Base-by-base conservation (phyloP, 495 filamentous ascomycete species). In the Haplographium delicatum region DNA sequence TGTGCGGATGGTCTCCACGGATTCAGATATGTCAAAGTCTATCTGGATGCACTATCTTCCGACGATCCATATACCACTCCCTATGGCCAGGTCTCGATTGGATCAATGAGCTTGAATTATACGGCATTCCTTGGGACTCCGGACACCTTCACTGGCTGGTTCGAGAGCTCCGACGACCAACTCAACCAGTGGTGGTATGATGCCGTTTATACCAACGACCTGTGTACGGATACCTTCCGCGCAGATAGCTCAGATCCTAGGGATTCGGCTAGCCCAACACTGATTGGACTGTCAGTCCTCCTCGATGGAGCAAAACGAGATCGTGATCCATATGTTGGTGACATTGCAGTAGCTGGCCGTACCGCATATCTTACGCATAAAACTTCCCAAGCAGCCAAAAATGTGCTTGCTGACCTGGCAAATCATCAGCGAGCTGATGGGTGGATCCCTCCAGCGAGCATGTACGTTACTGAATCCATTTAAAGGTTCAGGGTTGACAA, bases 361-460 rank as follows among this genome's bases (percentile, higher is more conserved):
- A 73, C 71, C 6, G 62, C 66, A 1, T 75, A 73, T 38, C 58
- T 74, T n/a, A 67, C 65, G 15, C 71, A 72, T 25, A 57, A 71
- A 50, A 59, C 65, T 20, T 54, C 62, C 19, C 56, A 66, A 35
- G 63, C 67, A 2, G 46, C 65, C 4, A 53, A 62, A 4, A 72
- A 74, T 44, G 63, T 74, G 11, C 61, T 74, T 23, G 69, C 64
- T 23, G 70, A 75, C 53, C 51, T 75, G 13, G 70, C 69, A 0
- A 51, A 65, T 25, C 72, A 73, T 45, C 72, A 75, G 51, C 55
- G 71, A 3, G 54, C 51, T 2, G 71, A 75, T 60, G 72, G 72
- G 3, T 75, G 71, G 72, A 74, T 75, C 31, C 71, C 71, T n/a
- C 72, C 72, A 11, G 72, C 72, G 2, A 70, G 66, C 59, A 75